Conservation (phyloP, 257 asterid species). For the Primulina huaijiensis region DNA sequence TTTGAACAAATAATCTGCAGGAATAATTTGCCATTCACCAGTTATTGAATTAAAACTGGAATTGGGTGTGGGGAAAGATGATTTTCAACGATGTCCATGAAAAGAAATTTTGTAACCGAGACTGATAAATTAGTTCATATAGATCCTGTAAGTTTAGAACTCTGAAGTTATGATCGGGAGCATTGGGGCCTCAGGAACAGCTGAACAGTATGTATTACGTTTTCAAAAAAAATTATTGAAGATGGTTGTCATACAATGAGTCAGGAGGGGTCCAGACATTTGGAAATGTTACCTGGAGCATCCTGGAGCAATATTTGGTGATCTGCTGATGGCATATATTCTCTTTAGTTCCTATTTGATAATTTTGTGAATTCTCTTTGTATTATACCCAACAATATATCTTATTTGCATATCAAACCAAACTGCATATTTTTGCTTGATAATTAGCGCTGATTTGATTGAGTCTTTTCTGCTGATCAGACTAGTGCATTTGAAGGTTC, state of each 20-base stretch:
- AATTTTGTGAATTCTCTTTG: neutral
- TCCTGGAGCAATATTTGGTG: constrained; percentile 7
- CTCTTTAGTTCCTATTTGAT: neutral
- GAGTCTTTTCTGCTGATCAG: constrained; percentile 41
- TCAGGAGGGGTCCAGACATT: neutral
- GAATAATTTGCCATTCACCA: constrained; percentile 5
- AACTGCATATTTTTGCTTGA: constrained; percentile 1
- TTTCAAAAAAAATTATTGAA: neutral
- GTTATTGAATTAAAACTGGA: neutral
- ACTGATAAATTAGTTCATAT: neutral
- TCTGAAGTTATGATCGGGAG: neutral
- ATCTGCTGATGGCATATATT: constrained; percentile 1
- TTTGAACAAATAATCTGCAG: constrained; percentile 1
- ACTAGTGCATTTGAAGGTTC: constrained; percentile 88
- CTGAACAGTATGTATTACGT: neutral
- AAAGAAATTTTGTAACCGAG: neutral
- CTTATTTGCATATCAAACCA: neutral
- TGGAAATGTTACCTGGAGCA: constrained; percentile 1
- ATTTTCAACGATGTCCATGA: neutral
- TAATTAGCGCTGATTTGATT: neutral
- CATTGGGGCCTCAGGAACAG: neutral
- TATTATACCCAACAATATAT: constrained; percentile 4
- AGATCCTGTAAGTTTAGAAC: neutral
- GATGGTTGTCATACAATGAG: neutral
- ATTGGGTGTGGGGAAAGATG: neutral